Base-by-base conservation (phyloP, 2,329 filamentous ascomycete genomes). In the Xylaria hypoxylon region DNA sequence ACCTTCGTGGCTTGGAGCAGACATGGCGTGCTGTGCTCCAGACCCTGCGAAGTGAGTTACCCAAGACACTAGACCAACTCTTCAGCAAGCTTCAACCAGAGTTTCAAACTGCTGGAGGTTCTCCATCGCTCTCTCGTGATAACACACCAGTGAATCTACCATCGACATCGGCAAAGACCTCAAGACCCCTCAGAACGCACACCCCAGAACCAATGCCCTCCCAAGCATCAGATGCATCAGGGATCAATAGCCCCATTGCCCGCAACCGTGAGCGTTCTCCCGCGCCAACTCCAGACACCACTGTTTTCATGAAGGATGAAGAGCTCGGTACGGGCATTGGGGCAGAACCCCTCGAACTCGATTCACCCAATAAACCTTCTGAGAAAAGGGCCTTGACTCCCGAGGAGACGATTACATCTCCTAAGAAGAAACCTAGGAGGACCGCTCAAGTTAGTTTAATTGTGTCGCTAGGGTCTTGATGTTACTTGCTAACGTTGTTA, bases 381-480 rank as follows among this genome's bases (percentile, higher is more conserved):
- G 53, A 48, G 2, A 68, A 68, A 35, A 48, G 66, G 35, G 22
- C 53, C 6, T 22, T 57, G n/a, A 24, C 38, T 22, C 22, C 24
- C 5, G 40, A 45, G 13, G 52, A 56, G 11, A 13, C 47, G 17
- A 47, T 1, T 33, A 28, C n/a, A 31, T 28, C n/a, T 1, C 17
- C 40, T n/a, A 59, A 50, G 19, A 68, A 65, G 44, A 62, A 56
- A 44, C 44, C 62, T 2, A 68, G 55, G 33, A 65, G 48, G n/a
- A 56, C 47, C n/a, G 17, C 42, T 26, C 47, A 59, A 13, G 65
- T 68, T 5, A 59, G 53, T 44, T 5, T 15, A 31, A 15, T n/a
- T 1, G 15, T 7, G 2, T 35, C 22, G 1, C 5, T 15, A 3
- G 22, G 35, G 13, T 2, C 13, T 15, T n/a, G 3, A 11, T 22